These are phyloP conservation scores for Arabis hirsuta DNA, from an alignment of 345 rosid species.

Conservation along the genomic window DNA sequence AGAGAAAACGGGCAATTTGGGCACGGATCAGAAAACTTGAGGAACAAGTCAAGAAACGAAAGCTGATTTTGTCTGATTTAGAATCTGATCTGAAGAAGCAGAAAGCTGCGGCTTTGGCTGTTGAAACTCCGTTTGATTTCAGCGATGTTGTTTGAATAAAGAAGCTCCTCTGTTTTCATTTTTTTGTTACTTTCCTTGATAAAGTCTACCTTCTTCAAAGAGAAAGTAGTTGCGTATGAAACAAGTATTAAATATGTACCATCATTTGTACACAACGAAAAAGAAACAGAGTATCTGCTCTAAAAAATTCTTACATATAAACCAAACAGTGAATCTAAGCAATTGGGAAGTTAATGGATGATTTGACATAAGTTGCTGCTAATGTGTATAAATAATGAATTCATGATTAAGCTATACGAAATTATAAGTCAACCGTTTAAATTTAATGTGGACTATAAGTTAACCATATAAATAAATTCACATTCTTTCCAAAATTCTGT, in stretches of 20 bases:
- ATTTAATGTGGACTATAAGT: no score
- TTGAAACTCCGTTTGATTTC: conserved; percentile 26
- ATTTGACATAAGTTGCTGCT: neutral
- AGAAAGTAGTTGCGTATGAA: neutral
- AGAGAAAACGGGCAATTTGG: conserved; percentile 28
- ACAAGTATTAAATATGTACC: neutral
- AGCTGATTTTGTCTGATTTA: conserved; percentile 30
- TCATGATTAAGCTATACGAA: no score
- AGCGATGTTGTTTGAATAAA: conserved; percentile 31
- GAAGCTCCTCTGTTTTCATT: conserved; percentile 1
- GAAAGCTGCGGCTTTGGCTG: conserved; percentile 29
- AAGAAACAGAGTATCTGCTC: neutral
- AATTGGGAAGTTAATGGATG: neutral
- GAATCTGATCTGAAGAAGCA: conserved; percentile 41
- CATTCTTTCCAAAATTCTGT: no score
- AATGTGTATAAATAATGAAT: no score
- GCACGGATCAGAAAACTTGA: conserved; percentile 36
- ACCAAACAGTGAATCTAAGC: neutral
- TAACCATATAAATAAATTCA: no score
- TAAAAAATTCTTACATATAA: neutral
- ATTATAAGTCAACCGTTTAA: no score
- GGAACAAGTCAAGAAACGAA: conserved; percentile 40
- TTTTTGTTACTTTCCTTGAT: neutral
- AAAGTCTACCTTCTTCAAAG: neutral
- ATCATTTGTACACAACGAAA: neutral